Evolutionary conservation across 2,329 filamentous ascomycete species (phyloP), one percentile per base, ranked within the genome.

Genomic region (Fusarium dimerum): DNA sequence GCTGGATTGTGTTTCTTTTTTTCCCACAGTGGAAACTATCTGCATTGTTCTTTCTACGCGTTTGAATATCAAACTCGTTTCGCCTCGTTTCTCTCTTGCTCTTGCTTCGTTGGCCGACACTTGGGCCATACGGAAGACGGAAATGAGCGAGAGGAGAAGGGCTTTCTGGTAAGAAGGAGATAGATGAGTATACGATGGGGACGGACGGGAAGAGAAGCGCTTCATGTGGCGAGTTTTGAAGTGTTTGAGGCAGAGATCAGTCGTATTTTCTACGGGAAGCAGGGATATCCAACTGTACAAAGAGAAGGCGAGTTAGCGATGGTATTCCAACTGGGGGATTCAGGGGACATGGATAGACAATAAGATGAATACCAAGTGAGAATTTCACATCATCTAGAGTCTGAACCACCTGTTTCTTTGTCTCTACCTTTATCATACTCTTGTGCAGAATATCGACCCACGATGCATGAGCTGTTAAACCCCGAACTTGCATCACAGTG

Each of bases 131-230:
- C 8, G 38, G 16, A 15, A 6, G 13, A 15, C n/a, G n/a, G n/a
- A n/a, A 15, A 17, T n/a, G 16, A 17, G 16, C 38, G 38, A n/a
- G 38, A 48, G 30, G 20, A 46, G 41, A 48, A 18, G 39, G 47
- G n/a, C n/a, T 44, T 6, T 34, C 15, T 32, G 15, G 43, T 7
- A 36, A 15, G 40, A n/a, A 15, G 40, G 10, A 39, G 49, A 45
- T 43, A 17, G 4, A 26, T 40, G 26, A 38, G 43, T 30, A 36
- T 26, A 45, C 26, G 34, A 45, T 15, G 49, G n/a, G 36, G 34
- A 11, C 15, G 18, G 45, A 38, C 51, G 56, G 56, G 46, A 58
- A 40, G 51, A 51, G 36, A 54, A 32, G 50, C 45, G 54, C 46
- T 38, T 45, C 40, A 17, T 30, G 29, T 39, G 32, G 43, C 44